Base-by-base conservation (phyloP, 139 green algal genomes). In the Monoraphidium neglectum region DNA sequence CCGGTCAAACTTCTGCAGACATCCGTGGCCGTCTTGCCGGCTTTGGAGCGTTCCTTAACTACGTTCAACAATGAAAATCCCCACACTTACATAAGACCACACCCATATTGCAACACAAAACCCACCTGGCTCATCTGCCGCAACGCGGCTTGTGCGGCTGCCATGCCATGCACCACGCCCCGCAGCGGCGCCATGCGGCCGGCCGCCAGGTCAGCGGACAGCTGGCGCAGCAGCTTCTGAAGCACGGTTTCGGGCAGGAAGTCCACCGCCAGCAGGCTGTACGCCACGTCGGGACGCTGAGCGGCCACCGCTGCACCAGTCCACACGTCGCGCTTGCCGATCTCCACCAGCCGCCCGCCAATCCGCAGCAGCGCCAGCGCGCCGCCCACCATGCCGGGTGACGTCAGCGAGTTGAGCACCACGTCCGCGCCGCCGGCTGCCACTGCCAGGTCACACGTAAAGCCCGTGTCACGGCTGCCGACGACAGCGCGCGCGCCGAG, bases 271-370 rank as follows among this genome's bases (percentile, higher is more conserved):
- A 97, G 61, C 28, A 97, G 72, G 16, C 75, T 74, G 77, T 93
- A 95, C 2, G 1, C 13, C 56, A 95, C 84, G 63, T 89, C 82
- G 32, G 92, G 89, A 4, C 93, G 88, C 80, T 97, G 90, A 65
- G 90, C 82, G 32, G 81, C 72, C 33, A 94, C 80, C 5, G 89
- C 78, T 8, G 65, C 76, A 0, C 83, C 36, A 26, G 74, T 88
- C 87, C 87, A 95, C 61, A 97, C 91, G 86, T 95, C 92, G 47
- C 93, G 86, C 88, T 97, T 97, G 77, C 84, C 86, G 78, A 97
- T 97, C 80, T 97, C 93, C 43, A 94, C 86, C 70, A 96, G 85
- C 0, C 77, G 60, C 0, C 84, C 93, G 43, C 86, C 87, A 5
- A 5, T 36, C 38, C 36, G 57, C 37, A 96, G 66, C 5, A 46